A percentile compares a stretch with the other conserved stretches of the same genome.
phyloP scores from a whole-genome alignment of 2,329 filamentous ascomycete genomes.

The Colletotrichum lupini region DNA sequence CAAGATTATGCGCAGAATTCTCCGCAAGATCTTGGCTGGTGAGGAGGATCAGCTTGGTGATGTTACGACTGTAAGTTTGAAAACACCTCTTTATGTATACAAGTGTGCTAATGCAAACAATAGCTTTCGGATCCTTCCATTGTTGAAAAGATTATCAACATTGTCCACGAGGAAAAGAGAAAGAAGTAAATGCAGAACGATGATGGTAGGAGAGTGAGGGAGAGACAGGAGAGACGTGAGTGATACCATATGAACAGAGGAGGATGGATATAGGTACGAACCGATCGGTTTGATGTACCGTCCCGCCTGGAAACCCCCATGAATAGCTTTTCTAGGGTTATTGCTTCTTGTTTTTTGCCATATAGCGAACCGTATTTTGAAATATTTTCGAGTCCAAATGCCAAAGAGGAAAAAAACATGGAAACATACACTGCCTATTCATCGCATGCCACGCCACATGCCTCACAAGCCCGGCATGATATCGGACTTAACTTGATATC shows the following conservation, averaged over 20 bases:
- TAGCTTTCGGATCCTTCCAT: conserved; percentile 90
- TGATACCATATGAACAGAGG: conserved; percentile 25
- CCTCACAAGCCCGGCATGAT: background rate
- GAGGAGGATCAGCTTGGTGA: conserved; percentile 98
- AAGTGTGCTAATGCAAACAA: conserved; percentile 17
- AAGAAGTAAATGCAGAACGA: conserved; percentile 55
- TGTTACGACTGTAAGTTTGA: conserved; percentile 80
- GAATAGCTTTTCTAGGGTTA: conserved; percentile 6
- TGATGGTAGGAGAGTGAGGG: background rate
- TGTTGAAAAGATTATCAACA: conserved; percentile 88
- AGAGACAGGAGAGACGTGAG: background rate
- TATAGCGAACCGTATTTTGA: conserved; percentile 6
- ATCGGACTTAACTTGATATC: background rate
- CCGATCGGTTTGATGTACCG: background rate
- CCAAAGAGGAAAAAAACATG: conserved; percentile 4
- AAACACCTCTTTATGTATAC: background rate
- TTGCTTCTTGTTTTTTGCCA: conserved; percentile 8
- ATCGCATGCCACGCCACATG: background rate
- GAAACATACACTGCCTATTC: background rate
- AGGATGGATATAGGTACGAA: background rate
- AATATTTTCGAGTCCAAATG: background rate
- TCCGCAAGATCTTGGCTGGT: conserved; percentile 96
- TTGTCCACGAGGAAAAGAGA: conserved; percentile 73
- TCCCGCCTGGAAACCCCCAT: background rate
- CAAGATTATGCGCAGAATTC: conserved; percentile 98